Evolutionary conservation across 2,329 filamentous ascomycete species (phyloP).

Genomic region (Aspergillus carbonarius): DNA sequence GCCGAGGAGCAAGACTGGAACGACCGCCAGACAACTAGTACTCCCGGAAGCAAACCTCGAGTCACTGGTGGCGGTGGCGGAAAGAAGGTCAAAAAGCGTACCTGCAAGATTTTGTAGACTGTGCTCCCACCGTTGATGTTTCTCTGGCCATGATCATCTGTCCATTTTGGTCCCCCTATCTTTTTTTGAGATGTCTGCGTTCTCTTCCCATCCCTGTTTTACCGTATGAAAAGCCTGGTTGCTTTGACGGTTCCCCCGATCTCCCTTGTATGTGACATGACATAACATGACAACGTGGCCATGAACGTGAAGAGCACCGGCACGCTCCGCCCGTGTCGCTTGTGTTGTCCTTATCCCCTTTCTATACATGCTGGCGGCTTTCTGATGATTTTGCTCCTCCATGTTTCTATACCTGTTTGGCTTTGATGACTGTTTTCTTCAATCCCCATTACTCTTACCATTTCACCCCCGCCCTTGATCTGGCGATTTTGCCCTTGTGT

Average conservation of each 20-base stretch:
- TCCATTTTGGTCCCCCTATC: background rate
- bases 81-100: conserved; percentile 79
- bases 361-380: conserved; percentile 24
- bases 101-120: conserved; percentile 72
- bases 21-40: conserved; percentile 20
- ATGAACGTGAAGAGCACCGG: background rate
- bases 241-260: conserved; percentile 29
- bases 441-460: conserved; percentile 8
- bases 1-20: conserved; percentile 65
- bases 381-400: conserved; percentile 21
- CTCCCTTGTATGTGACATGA: conserved; percentile 24
- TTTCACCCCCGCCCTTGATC: conserved; percentile 12
- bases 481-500: conserved; percentile 5
- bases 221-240: conserved; percentile 36
- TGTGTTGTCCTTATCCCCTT: conserved; percentile 17
- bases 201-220: conserved; percentile 14
- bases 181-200: conserved; percentile 2
- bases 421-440: conserved; percentile 14
- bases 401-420: conserved; percentile 21
- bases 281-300: background rate
- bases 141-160: background rate
- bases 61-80: conserved; percentile 38
- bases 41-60: conserved; percentile 28
- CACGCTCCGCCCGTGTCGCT: conserved; percentile 17
- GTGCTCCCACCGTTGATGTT: background rate